A percentile compares a stretch with the other conserved stretches of the same genome.
Evolutionary conservation across 768 basidiomycete species (phyloP).

Genomic region (Boletellus emodensis): DNA sequence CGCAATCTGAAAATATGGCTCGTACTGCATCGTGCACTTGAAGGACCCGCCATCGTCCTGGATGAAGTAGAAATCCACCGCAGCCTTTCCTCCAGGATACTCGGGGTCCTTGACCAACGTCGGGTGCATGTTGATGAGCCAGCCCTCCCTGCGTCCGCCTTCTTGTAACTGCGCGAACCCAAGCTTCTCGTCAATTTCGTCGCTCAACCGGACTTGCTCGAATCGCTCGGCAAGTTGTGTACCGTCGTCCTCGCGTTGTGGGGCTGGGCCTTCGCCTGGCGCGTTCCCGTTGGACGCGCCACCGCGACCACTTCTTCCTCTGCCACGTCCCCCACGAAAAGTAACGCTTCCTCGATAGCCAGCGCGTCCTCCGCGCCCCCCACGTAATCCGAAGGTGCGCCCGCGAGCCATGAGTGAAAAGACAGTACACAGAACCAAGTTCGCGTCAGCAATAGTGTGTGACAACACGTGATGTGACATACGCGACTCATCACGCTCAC

Average conservation of each 20-base stretch:
- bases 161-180: slow-evolving; percentile 83
- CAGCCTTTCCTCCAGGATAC: slow-evolving; percentile 79
- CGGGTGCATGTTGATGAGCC: slow-evolving; percentile 99
- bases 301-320: slow-evolving; percentile 39
- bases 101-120: slow-evolving; percentile 85
- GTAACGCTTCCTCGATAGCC: slow-evolving; percentile 28
- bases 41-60: slow-evolving; percentile 96
- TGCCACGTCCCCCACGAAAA: slow-evolving; percentile 47
- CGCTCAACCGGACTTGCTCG: slow-evolving; percentile 67
- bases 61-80: slow-evolving; percentile 96
- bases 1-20: slow-evolving; percentile 91
- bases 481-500: slow-evolving; percentile 23
- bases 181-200: slow-evolving; percentile 92
- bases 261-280: slow-evolving; percentile 46
- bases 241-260: slow-evolving; percentile 84
- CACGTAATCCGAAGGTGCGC: slow-evolving; percentile 48
- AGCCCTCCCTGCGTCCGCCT: slow-evolving; percentile 75
- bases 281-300: slow-evolving; percentile 29
- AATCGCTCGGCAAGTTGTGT: slow-evolving; percentile 83
- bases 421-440: not conserved
- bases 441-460: slow-evolving; percentile 3
- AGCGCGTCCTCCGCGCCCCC: slow-evolving; percentile 40
- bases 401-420: slow-evolving; percentile 41
- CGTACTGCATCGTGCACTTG: slow-evolving; percentile 88
- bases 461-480: slow-evolving; percentile 23